These are phyloP conservation scores for Raffaelea albimanens DNA, from an alignment of 2,329 filamentous ascomycete species.

Conservation along the genomic window DNA sequence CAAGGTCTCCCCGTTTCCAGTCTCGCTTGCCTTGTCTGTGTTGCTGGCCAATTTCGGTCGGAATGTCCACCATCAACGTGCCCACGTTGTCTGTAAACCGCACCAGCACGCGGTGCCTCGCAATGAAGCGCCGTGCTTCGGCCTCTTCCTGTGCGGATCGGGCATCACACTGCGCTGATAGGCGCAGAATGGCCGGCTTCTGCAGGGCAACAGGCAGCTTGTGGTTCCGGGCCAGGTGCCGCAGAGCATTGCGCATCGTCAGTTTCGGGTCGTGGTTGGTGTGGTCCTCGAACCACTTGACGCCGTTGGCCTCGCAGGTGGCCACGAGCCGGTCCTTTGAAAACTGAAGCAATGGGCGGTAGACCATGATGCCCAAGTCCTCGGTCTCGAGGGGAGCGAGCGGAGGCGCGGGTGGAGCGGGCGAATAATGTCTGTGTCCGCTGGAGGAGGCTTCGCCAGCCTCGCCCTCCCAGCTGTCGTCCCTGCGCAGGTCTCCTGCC, in stretches of 20 bases:
- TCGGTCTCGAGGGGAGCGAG: slow-evolving; percentile 32
- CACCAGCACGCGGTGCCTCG: slow-evolving; percentile 32
- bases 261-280: slow-evolving; percentile 73
- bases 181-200: slow-evolving; percentile 50
- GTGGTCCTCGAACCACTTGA: slow-evolving; percentile 74
- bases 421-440: too few species aligned
- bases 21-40: background rate
- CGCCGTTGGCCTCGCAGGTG: slow-evolving; percentile 58
- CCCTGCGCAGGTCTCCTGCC: background rate
- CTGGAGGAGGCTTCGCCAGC: too few species aligned
- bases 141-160: slow-evolving; percentile 35
- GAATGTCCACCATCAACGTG: slow-evolving; percentile 36
- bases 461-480: background rate
- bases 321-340: slow-evolving; percentile 63
- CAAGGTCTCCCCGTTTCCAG: background rate
- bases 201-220: slow-evolving; percentile 61
- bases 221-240: slow-evolving; percentile 52
- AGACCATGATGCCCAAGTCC: slow-evolving; percentile 54
- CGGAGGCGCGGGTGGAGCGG: slow-evolving; percentile 11
- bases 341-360: slow-evolving; percentile 62
- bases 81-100: slow-evolving; percentile 39
- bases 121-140: slow-evolving; percentile 46
- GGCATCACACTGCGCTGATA: slow-evolving; percentile 44
- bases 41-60: slow-evolving; percentile 12
- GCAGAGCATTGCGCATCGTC: slow-evolving; percentile 72